Evolutionary conservation across 345 rosid species (phyloP), one percentile per base, ranked within the genome.

Genomic region (Zanthoxylum bungeanum): DNA sequence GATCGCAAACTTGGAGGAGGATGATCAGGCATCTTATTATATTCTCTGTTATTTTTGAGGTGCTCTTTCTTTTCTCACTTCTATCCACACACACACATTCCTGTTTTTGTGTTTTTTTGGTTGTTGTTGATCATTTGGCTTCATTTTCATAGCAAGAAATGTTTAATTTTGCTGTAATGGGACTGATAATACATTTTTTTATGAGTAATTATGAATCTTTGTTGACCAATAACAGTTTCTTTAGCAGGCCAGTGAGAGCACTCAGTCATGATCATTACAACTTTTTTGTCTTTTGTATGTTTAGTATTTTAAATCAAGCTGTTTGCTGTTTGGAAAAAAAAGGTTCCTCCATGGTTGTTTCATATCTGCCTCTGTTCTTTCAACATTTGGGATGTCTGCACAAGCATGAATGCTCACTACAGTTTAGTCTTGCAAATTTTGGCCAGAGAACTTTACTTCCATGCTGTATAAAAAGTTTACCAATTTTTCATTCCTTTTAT

Each of bases 21-120:
- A 77, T 82, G 80, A 77, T 77, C 19, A 75, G 93, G 60, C 79
- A 91, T 75, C 83, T 92, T 81, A 74, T 95, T 66, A 6, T 81
- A 19, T 87, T 89, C 83, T 84, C 91, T 7, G 76, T 92, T 60
- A 22, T 92, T 57, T 77, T 92, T 40, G 99, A 95, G 98, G 98
- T 89, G 33, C 14, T n/a, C n/a, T 10, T n/a, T 42, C 14, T 42
- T 63, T 40, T 44, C 7, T 24, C 25, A 14, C 21, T 67, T 52
- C n/a, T n/a, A n/a, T n/a, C n/a, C n/a, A n/a, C n/a, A n/a, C n/a
- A n/a, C n/a, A n/a, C n/a, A 14, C 42, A 30, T 66, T 66, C 17
- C 10, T 1, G 39, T 28, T 30, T 3, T n/a, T 0, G 9, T 9
- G 0, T 2, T 27, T 25, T 52, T 22, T 31, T 9, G n/a, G 5